phyloP scores from a whole-genome alignment of 2,329 filamentous ascomycete species.

The Penicillium expansum region DNA sequence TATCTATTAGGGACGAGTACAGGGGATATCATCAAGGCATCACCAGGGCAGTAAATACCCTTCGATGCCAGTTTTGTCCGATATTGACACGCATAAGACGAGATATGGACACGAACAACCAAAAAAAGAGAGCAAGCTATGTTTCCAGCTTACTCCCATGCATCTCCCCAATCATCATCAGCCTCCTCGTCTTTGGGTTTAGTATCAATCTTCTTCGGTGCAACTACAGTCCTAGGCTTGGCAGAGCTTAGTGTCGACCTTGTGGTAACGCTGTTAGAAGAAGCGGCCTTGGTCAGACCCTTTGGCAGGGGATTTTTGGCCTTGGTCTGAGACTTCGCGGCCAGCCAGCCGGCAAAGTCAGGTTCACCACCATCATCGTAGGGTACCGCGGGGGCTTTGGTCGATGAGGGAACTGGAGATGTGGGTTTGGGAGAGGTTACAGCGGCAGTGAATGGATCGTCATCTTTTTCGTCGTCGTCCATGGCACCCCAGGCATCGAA shows the following conservation, averaged over 20 bases:
- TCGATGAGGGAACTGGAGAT: conserved; percentile 28
- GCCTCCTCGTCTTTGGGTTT: conserved; percentile 52
- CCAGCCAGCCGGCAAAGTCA: conserved; percentile 93
- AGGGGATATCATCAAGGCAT: background rate
- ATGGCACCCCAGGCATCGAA: conserved; percentile 73
- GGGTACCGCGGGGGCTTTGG: conserved; percentile 46
- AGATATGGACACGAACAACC: background rate
- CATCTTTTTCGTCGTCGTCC: conserved; percentile 53
- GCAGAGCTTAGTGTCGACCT: conserved; percentile 40
- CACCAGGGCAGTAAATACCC: background rate
- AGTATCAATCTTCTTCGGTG: conserved; percentile 66
- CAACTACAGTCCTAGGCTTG: conserved; percentile 50
- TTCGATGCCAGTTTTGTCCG: background rate
- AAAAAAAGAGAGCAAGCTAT: background rate
- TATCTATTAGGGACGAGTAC: background rate
- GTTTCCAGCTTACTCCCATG: conserved; percentile 43
- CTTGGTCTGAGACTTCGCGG: conserved; percentile 78
- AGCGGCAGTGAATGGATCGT: conserved; percentile 39
- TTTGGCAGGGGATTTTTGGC: conserved; percentile 73
- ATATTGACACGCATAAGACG: background rate
- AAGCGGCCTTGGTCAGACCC: conserved; percentile 65
- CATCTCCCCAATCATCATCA: conserved; percentile 51
- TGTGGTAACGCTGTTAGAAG: conserved; percentile 34
- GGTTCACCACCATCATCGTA: conserved; percentile 86
- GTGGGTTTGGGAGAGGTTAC: conserved; percentile 26